phyloP scores from a whole-genome alignment of 371 early-diverging fungal species.

The Mucor plumbeus region DNA sequence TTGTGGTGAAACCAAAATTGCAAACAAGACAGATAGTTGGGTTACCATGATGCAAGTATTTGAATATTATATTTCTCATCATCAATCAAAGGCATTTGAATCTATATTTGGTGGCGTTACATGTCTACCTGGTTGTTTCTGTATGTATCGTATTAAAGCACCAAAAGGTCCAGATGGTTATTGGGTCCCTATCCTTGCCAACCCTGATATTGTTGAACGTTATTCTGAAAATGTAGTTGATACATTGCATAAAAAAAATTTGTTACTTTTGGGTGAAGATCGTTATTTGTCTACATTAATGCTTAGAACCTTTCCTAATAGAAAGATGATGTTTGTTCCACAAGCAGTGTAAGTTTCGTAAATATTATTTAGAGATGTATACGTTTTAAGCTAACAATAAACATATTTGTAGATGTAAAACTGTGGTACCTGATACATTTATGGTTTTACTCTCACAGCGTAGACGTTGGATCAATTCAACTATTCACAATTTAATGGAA shows the following conservation, averaged over 20 bases:
- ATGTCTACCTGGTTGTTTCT: slow-evolving; percentile 97
- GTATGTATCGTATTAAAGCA: slow-evolving; percentile 93
- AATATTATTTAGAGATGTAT: background rate
- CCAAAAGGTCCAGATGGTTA: slow-evolving; percentile 77
- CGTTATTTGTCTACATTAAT: slow-evolving; percentile 99
- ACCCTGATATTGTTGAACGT: slow-evolving; percentile 92
- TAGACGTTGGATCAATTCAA: slow-evolving; percentile 99
- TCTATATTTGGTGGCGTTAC: slow-evolving; percentile 96
- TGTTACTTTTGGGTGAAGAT: slow-evolving; percentile 98
- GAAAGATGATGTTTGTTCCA: slow-evolving; percentile 98
- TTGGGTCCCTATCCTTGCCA: slow-evolving; percentile 89
- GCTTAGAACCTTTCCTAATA: slow-evolving; percentile 95
- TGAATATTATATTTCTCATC: slow-evolving; percentile 90
- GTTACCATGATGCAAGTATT: slow-evolving; percentile 88
- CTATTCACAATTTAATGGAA: slow-evolving; percentile 97
- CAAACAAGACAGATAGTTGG: slow-evolving; percentile 83
- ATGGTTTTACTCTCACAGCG: slow-evolving; percentile 95
- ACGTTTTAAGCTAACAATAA: slow-evolving; percentile 1
- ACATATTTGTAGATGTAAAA: slow-evolving; percentile 71
- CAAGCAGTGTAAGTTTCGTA: slow-evolving; percentile 66
- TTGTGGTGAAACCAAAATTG: slow-evolving; percentile 91
- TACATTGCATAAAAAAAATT: slow-evolving; percentile 98
- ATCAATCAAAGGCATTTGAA: slow-evolving; percentile 93
- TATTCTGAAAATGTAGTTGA: slow-evolving; percentile 97
- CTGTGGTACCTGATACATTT: slow-evolving; percentile 96